Evolutionary conservation across 768 basidiomycete genomes (phyloP), one percentile per base, ranked within the genome.

Genomic region (Coprinellus micaceus): DNA sequence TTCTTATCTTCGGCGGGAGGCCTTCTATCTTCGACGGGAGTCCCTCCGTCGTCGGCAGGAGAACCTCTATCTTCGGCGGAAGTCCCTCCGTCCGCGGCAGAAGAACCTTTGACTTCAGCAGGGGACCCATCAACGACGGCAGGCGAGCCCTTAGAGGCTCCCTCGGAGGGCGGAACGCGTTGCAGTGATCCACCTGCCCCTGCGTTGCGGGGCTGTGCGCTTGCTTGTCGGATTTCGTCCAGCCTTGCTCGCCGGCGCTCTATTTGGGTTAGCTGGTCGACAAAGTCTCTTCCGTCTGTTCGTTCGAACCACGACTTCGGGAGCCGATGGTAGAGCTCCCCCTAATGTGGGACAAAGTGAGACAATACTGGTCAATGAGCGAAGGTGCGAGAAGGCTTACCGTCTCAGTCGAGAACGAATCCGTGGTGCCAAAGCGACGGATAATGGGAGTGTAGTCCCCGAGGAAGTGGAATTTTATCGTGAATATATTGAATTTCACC

Each of bases 331-430:
- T 51, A 30, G 19, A 4, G 4, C 33, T 51, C 49, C 9, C 5
- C 11, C 49, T 51, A 33, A n/a, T n/a, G n/a, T 33, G 33, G 13
- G 33, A 13, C 33, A 33, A 13, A 33, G 33, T 33, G 33, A 13
- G 33, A 33, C 33, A 6, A 33, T 33, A 33, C 33, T 13, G 33
- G 6, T 6, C 13, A 6, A 33, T 33, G n/a, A n/a, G n/a, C n/a
- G n/a, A 33, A 6, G 33, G 33, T 6, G 33, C 13, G 6, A 13
- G 33, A 51, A 21, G 13, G 56, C 63, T 51, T 49, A 78, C 76
- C 7, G 64, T 43, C 24, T 74, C 69, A 1, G 73, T 77, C 0
- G 71, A 69, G 53, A 71, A 77, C 1, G 62, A 65, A 44, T 79
- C 73, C 2, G 69, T 70, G 0, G 71, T 72, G 0, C 77, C 72